phyloP scores from a whole-genome alignment of 345 rosid species.

The Salix brachista region DNA sequence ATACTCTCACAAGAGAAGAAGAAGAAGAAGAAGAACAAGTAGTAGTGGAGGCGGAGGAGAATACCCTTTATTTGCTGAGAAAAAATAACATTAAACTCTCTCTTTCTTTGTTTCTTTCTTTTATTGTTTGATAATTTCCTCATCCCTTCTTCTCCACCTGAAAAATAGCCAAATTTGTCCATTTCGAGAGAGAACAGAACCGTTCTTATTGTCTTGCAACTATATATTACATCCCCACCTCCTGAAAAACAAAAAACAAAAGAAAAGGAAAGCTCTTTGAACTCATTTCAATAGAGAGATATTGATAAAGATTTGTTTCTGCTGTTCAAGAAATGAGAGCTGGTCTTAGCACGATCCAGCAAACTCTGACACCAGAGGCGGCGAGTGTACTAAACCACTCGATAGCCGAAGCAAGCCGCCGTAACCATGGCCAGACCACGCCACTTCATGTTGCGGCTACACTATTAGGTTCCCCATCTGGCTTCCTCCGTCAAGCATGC shows the following conservation, averaged over 20 bases:
- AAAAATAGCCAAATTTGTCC: not conserved
- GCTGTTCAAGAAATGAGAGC: conserved; percentile 70
- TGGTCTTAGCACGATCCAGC: conserved; percentile 90
- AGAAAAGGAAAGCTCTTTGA: not conserved
- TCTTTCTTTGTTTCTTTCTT: not conserved
- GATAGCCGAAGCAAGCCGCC: conserved; percentile 79
- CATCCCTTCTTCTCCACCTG: not conserved
- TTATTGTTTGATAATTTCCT: not conserved
- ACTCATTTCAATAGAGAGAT: not conserved
- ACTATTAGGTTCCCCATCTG: conserved; percentile 69
- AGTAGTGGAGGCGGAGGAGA: not conserved
- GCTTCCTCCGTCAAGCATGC: conserved; percentile 93
- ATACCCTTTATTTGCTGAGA: not conserved
- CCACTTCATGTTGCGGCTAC: conserved; percentile 98
- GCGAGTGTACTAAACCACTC: conserved; percentile 82
- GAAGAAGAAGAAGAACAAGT: not conserved
- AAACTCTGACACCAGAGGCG: conserved; percentile 96
- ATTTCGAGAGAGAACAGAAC: not conserved
- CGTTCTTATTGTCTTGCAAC: not conserved
- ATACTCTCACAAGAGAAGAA: not conserved
- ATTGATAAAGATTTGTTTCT: not conserved
- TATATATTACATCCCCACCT: not conserved
- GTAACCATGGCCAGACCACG: conserved; percentile 93
- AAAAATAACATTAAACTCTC: too few relatives aligned
- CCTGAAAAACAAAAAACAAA: not conserved